Conservation (phyloP, 495 filamentous ascomycete species). For the Entonaema liquescens region DNA sequence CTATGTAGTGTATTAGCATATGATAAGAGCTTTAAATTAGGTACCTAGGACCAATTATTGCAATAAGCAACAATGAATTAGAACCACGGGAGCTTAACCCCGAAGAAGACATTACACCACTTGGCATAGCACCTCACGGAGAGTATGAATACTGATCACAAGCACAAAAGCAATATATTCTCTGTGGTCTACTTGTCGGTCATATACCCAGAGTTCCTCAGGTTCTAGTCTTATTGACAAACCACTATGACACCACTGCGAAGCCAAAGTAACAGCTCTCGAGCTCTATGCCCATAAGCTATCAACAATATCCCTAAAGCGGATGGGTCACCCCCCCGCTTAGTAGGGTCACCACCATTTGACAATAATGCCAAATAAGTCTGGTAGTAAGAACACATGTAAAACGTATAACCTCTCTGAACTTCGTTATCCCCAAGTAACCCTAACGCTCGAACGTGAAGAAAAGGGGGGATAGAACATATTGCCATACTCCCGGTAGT, state of each 20-base stretch:
- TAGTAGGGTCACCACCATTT: neutral
- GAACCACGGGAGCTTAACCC: neutral
- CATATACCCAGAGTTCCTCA: constrained; percentile 15
- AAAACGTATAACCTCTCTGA: constrained; percentile 14
- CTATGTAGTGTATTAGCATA: too few relatives aligned
- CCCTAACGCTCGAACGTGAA: constrained; percentile 18
- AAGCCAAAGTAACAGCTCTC: constrained; percentile 16
- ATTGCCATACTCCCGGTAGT: constrained; percentile 10
- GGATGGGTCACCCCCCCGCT: neutral
- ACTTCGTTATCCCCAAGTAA: constrained; percentile 12
- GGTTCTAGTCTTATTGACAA: constrained; percentile 4
- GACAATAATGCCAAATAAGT: constrained; percentile 4
- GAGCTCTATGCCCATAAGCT: constrained; percentile 1
- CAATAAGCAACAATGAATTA: neutral
- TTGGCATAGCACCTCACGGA: neutral
- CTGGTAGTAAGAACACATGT: constrained; percentile 11
- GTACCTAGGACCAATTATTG: neutral
- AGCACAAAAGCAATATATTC: constrained; percentile 32
- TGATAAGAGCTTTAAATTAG: neutral
- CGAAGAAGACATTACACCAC: neutral
- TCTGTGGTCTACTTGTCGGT: constrained; percentile 13
- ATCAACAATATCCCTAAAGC: neutral
- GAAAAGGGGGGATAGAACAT: constrained; percentile 24
- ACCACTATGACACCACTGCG: neutral
- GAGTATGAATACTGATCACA: too few relatives aligned